Conservation (phyloP, 208 protist genomes). For the Acanthamoeba quina region DNA sequence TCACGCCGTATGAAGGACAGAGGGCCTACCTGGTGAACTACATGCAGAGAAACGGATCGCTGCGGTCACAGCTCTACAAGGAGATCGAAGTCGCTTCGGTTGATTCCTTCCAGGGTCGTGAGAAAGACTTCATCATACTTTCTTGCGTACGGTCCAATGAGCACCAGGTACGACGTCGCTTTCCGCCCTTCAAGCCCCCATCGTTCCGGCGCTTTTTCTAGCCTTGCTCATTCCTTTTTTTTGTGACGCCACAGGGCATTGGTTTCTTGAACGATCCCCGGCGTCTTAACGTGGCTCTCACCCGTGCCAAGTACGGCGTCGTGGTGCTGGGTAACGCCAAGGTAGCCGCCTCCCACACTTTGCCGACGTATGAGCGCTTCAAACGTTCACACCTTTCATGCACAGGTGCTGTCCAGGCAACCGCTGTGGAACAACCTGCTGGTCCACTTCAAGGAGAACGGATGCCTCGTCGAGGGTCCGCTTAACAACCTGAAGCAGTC, state of each 20-base stretch:
- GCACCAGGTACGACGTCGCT: slow-evolving; percentile 79
- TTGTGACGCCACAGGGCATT: slow-evolving; percentile 87
- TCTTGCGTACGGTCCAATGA: slow-evolving; percentile 97
- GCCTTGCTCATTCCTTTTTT: not conserved
- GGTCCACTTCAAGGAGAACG: slow-evolving; percentile 91
- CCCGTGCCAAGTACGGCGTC: slow-evolving; percentile 96
- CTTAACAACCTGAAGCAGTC: slow-evolving; percentile 89
- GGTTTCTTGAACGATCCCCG: slow-evolving; percentile 97
- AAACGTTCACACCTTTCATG: no score
- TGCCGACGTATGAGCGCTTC: not conserved
- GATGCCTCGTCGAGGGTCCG: slow-evolving; percentile 92
- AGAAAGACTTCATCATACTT: slow-evolving; percentile 99
- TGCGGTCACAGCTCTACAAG: slow-evolving; percentile 90
- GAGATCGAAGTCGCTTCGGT: slow-evolving; percentile 92
- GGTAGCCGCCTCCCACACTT: slow-evolving; percentile 89
- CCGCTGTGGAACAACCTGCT: slow-evolving; percentile 94
- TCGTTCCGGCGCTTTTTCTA: no score
- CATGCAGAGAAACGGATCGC: slow-evolving; percentile 91
- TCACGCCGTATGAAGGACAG: slow-evolving; percentile 98
- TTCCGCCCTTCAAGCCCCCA: not conserved
- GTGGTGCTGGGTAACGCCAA: slow-evolving; percentile 97
- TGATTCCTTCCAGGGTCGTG: slow-evolving; percentile 97
- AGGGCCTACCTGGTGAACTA: slow-evolving; percentile 93
- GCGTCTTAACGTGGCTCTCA: slow-evolving; percentile 98
- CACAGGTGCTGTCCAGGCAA: slow-evolving; percentile 77